Evolutionary conservation across 192 early-diverging fungal species (phyloP).

Genomic region (Phlyctochytrium planicorne): DNA sequence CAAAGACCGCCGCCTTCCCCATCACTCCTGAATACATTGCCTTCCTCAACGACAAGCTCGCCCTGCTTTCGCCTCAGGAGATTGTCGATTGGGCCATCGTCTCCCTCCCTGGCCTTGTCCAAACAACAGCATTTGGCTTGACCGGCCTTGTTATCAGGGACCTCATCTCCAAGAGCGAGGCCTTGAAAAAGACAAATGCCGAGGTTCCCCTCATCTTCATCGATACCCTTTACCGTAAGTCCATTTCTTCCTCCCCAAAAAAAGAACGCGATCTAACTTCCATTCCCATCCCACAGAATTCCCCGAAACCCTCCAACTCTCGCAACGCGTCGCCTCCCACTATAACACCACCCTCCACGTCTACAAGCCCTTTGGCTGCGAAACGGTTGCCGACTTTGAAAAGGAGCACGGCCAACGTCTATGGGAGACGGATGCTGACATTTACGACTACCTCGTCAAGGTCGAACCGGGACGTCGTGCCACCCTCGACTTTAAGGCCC

Average conservation of each 20-base stretch:
- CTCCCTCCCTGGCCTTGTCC: constrained; percentile 77
- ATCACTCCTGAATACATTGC: constrained; percentile 65
- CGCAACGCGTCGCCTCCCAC: constrained; percentile 59
- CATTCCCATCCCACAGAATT: constrained; percentile 56
- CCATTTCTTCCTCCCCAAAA: background rate
- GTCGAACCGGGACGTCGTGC: constrained; percentile 90
- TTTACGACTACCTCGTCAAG: constrained; percentile 90
- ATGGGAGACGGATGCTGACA: constrained; percentile 70
- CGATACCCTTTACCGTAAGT: constrained; percentile 83
- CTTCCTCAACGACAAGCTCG: constrained; percentile 73
- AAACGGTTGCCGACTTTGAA: constrained; percentile 68
- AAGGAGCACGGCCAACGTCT: constrained; percentile 71
- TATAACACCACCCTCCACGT: constrained; percentile 71
- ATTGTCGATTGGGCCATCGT: constrained; percentile 86
- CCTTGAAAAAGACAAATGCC: constrained; percentile 29
- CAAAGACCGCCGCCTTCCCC: constrained; percentile 26
- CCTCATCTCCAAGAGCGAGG: constrained; percentile 70
- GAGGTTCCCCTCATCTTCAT: constrained; percentile 83
- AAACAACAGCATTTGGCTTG: constrained; percentile 93
- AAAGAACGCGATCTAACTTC: constrained; percentile 8
- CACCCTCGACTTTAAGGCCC: constrained; percentile 71
- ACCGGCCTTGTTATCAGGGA: constrained; percentile 87
- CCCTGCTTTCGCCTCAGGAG: constrained; percentile 67
- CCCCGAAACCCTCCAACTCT: constrained; percentile 83
- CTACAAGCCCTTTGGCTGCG: constrained; percentile 69